Conservation (phyloP, 352 stramenopile genomes). For the Halophytophthora polymorphica region DNA sequence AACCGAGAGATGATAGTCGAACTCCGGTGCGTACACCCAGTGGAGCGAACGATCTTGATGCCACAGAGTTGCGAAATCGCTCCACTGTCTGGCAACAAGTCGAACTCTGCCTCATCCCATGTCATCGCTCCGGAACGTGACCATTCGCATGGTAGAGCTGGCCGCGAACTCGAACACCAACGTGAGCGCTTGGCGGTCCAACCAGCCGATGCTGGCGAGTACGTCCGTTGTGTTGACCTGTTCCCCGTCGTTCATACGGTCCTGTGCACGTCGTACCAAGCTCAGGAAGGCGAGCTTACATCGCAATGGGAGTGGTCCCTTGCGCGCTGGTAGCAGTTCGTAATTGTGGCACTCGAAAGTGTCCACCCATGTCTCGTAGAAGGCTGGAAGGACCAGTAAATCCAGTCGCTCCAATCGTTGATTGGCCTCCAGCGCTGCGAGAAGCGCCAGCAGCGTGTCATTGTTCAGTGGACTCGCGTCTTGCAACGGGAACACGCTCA, state of each 20-base stretch:
- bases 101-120: too few relatives aligned
- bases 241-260: too few relatives aligned
- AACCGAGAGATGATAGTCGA: too few relatives aligned
- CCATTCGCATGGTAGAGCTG: conserved; percentile 1
- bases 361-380: not conserved
- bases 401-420: conserved; percentile 9
- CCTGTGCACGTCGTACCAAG: not conserved
- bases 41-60: too few relatives aligned
- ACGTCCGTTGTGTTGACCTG: not conserved
- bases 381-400: not conserved
- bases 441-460: conserved; percentile 2
- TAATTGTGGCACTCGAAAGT: not conserved
- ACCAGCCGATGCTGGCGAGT: not conserved
- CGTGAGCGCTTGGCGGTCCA: conserved; percentile 4
- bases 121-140: conserved; percentile 3
- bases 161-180: conserved; percentile 5
- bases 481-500: conserved; percentile 1
- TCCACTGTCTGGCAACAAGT: too few relatives aligned
- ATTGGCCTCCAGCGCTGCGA: conserved; percentile 2
- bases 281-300: conserved; percentile 9
- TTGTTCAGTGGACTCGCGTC: not conserved
- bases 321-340: conserved; percentile 6
- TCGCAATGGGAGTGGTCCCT: not conserved
- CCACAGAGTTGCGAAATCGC: too few relatives aligned
- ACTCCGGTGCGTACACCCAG: too few relatives aligned